Conservation (phyloP, 1,284 basidiomycete genomes). For the Fomitopsis betulina region DNA sequence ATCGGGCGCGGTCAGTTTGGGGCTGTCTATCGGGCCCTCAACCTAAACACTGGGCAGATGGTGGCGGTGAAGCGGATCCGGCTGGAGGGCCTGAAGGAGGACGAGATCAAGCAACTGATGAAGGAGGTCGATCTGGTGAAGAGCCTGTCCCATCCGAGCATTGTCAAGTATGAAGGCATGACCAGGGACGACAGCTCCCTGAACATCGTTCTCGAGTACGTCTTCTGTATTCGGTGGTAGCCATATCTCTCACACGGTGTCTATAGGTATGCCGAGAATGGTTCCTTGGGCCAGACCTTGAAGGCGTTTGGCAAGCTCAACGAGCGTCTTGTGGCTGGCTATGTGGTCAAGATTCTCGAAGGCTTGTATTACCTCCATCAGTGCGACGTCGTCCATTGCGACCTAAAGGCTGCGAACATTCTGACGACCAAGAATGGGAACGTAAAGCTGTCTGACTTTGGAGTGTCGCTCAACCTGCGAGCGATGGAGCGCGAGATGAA, state of each 20-base stretch:
- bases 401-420: slow-evolving; percentile 98
- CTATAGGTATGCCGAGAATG: slow-evolving; percentile 86
- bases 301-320: slow-evolving; percentile 91
- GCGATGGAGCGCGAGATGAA: slow-evolving; percentile 89
- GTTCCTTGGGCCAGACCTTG: slow-evolving; percentile 86
- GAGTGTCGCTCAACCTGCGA: slow-evolving; percentile 96
- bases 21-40: slow-evolving; percentile 89
- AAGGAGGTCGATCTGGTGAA: slow-evolving; percentile 89
- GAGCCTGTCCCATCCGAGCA: slow-evolving; percentile 84
- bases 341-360: slow-evolving; percentile 92
- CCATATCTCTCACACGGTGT: slow-evolving; percentile 11
- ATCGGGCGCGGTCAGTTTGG: slow-evolving; percentile 97
- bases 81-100: slow-evolving; percentile 81
- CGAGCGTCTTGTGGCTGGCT: slow-evolving; percentile 83
- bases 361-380: slow-evolving; percentile 86
- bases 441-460: slow-evolving; percentile 97
- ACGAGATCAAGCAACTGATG: slow-evolving; percentile 85
- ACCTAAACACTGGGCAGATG: slow-evolving; percentile 89
- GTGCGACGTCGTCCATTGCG: slow-evolving; percentile 82
- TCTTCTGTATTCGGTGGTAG: slow-evolving; percentile 17
- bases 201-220: slow-evolving; percentile 90
- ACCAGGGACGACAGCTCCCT: slow-evolving; percentile 83
- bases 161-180: slow-evolving; percentile 96
- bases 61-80: slow-evolving; percentile 93
- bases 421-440: slow-evolving; percentile 96